phyloP scores from a whole-genome alignment of 2,329 filamentous ascomycete species.

The Penicillium sp. region DNA sequence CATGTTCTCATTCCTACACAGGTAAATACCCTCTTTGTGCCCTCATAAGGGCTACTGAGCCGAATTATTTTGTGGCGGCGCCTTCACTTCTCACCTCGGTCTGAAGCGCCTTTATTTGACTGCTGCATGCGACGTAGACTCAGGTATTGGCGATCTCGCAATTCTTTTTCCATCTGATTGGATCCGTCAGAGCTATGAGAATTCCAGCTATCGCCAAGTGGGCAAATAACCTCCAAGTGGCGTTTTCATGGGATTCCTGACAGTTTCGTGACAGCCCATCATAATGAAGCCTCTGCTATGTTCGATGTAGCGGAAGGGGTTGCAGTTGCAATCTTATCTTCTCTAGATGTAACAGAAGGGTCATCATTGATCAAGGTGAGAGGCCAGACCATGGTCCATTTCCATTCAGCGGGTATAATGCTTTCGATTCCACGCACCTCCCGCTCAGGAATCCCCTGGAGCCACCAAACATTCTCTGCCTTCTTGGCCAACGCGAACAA shows the following conservation, averaged over 20 bases:
- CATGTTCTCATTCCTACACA: neutral
- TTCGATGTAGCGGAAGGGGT: neutral
- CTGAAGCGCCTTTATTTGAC: neutral
- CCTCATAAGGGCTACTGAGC: neutral
- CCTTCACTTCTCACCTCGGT: neutral
- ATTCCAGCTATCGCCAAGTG: neutral
- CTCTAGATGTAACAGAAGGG: neutral
- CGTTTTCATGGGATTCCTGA: neutral
- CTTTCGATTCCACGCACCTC: constrained; percentile 25
- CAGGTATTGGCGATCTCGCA: neutral
- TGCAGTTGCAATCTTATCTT: neutral
- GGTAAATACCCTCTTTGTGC: neutral
- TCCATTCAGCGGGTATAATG: constrained; percentile 24
- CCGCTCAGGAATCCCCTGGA: constrained; percentile 19
- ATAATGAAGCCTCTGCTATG: neutral
- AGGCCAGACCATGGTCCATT: constrained; percentile 24
- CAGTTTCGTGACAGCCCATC: neutral
- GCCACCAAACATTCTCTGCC: constrained; percentile 22
- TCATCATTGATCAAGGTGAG: constrained; percentile 5
- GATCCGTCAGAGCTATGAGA: neutral
- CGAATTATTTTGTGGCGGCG: neutral
- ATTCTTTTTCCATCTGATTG: neutral
- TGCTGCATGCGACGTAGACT: neutral
- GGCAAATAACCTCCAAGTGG: neutral
- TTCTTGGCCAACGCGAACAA: constrained; percentile 28